Evolutionary conservation across 805 yeast genomes (phyloP).

Genomic region (Kurtzmaniella fragi): DNA sequence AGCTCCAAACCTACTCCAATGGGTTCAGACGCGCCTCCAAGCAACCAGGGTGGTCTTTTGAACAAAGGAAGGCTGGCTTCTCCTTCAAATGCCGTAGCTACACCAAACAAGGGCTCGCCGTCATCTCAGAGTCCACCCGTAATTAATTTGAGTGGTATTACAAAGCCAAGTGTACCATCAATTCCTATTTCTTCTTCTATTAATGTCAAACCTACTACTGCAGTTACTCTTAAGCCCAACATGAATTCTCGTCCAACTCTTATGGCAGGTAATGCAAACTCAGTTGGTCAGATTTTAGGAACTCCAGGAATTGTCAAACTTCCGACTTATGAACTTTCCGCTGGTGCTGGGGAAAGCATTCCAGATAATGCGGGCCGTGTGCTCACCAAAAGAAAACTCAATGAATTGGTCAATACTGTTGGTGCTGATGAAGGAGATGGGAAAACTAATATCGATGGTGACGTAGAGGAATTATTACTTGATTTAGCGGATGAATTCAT

Average conservation of each 20-base stretch:
- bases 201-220: conserved; percentile 58
- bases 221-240: conserved; percentile 60
- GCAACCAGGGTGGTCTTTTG: conserved; percentile 11
- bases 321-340: conserved; percentile 71
- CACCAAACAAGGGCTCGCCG: conserved; percentile 3
- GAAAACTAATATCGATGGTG: conserved; percentile 88
- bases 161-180: conserved; percentile 57
- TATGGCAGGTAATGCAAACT: conserved; percentile 78
- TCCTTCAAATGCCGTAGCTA: conserved; percentile 8
- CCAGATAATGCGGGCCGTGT: conserved; percentile 70
- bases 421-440: conserved; percentile 89
- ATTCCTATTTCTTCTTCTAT: conserved; percentile 68
- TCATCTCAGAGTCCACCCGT: conserved; percentile 10
- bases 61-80: conserved; percentile 15
- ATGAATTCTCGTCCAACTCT: conserved; percentile 62
- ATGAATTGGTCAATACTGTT: conserved; percentile 78
- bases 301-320: conserved; percentile 72
- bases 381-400: conserved; percentile 80
- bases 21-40: conserved; percentile 45
- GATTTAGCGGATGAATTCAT: conserved; percentile 97
- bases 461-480: conserved; percentile 83
- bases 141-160: conserved; percentile 33
- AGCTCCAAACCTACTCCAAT: conserved; percentile 38
- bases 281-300: conserved; percentile 55
- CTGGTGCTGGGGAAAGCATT: conserved; percentile 22